Conservation (phyloP, 2,329 filamentous ascomycete species). For the Botryotinia globosa region DNA sequence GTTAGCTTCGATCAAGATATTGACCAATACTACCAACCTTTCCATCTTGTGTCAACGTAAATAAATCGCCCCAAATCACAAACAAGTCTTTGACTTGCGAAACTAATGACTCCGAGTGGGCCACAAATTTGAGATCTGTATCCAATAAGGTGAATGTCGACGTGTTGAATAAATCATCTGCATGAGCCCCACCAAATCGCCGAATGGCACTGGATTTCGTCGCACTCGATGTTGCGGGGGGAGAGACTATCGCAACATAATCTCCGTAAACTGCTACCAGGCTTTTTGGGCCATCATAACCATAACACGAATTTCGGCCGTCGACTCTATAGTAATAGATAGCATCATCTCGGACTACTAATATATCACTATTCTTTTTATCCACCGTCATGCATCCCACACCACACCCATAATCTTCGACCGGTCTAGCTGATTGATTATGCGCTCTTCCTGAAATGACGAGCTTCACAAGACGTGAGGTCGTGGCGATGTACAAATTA, state of each 20-base stretch:
- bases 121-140: conserved; percentile 83
- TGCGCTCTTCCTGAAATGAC: conserved; percentile 86
- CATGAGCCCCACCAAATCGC: conserved; percentile 68
- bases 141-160: conserved; percentile 91
- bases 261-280: conserved; percentile 75
- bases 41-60: conserved; percentile 85
- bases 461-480: conserved; percentile 79
- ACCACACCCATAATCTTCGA: conserved; percentile 86
- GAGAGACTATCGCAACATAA: conserved; percentile 84
- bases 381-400: conserved; percentile 95
- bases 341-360: conserved; percentile 92
- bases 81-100: conserved; percentile 79
- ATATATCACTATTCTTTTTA: conserved; percentile 73
- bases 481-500: conserved; percentile 89
- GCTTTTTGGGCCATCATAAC: conserved; percentile 88
- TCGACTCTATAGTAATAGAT: conserved; percentile 89
- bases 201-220: conserved; percentile 55
- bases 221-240: conserved; percentile 53
- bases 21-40: conserved; percentile 58
- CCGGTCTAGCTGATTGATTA: conserved; percentile 79
- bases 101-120: conserved; percentile 81
- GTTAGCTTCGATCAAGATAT: conserved; percentile 28
- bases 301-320: conserved; percentile 81
- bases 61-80: conserved; percentile 86
- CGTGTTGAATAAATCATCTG: conserved; percentile 79